Conservation (phyloP, 371 early-diverging fungal genomes). For the Rhizopus stolonifer region DNA sequence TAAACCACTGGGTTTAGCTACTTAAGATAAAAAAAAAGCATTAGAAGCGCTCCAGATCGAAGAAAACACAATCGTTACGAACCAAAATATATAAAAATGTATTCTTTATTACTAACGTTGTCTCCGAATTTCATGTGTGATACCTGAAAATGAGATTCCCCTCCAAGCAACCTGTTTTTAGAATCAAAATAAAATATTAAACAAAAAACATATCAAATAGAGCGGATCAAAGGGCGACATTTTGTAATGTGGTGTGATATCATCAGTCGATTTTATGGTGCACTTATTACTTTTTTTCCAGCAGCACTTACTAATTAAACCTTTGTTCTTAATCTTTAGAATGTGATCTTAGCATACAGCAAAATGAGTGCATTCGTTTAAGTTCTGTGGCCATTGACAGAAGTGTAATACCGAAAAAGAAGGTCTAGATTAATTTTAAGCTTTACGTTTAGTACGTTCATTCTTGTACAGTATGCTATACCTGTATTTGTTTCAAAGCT, state of each 20-base stretch:
- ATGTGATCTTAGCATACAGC: conserved; percentile 8
- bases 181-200: no score
- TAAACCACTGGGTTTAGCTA: no score
- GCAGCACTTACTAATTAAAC: not conserved
- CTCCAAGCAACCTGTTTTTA: no score
- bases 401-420: conserved; percentile 15
- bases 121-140: no score
- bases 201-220: no score
- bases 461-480: conserved; percentile 12
- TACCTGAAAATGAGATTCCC: no score
- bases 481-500: conserved; percentile 17
- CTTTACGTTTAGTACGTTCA: conserved; percentile 16
- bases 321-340: not conserved
- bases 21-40: no score
- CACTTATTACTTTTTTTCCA: not conserved
- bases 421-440: conserved; percentile 17
- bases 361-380: conserved; percentile 15
- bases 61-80: no score
- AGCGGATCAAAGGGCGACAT: not conserved
- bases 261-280: not conserved
- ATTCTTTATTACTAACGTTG: no score
- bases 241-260: not conserved
- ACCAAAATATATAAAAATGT: no score
- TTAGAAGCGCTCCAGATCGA: no score
- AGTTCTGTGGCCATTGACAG: conserved; percentile 17